These are phyloP conservation scores for Rhodamnia argentea DNA, from an alignment of 345 rosid genomes.

Conservation along the genomic window DNA sequence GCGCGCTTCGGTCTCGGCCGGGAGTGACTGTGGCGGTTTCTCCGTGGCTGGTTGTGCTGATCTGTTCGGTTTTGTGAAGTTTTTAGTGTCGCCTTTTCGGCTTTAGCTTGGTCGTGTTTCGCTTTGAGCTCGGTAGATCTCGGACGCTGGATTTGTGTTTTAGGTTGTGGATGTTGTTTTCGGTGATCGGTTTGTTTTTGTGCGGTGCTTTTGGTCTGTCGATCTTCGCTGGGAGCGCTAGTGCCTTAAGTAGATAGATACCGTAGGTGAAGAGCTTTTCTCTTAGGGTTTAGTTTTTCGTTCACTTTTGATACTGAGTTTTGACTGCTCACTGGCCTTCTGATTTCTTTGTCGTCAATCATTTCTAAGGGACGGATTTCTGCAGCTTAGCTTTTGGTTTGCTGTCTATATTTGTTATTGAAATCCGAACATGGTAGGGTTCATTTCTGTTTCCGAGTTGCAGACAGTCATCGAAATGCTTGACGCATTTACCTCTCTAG, in stretches of 20 bases:
- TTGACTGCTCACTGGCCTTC: neutral
- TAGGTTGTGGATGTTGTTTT: neutral
- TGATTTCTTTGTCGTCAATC: neutral
- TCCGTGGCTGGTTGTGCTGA: neutral
- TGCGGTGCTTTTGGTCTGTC: neutral
- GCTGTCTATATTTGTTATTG: neutral
- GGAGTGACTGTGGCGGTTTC: neutral
- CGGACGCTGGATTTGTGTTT: neutral
- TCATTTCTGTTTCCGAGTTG: neutral
- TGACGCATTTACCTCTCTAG: neutral
- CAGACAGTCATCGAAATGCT: neutral
- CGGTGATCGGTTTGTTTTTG: neutral
- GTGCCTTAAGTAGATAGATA: neutral
- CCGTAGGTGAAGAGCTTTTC: neutral
- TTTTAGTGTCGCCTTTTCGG: neutral
- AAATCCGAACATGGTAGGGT: neutral
- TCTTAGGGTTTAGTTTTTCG: neutral
- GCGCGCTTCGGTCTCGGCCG: neutral
- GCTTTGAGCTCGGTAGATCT: neutral
- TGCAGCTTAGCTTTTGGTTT: neutral
- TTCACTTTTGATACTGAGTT: neutral
- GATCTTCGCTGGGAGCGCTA: neutral
- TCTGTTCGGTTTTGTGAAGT: neutral
- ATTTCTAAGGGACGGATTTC: neutral
- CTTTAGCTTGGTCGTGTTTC: neutral